Evolutionary conservation across 2,329 filamentous ascomycete species (phyloP).

Genomic region (Epichloe glyceriae): DNA sequence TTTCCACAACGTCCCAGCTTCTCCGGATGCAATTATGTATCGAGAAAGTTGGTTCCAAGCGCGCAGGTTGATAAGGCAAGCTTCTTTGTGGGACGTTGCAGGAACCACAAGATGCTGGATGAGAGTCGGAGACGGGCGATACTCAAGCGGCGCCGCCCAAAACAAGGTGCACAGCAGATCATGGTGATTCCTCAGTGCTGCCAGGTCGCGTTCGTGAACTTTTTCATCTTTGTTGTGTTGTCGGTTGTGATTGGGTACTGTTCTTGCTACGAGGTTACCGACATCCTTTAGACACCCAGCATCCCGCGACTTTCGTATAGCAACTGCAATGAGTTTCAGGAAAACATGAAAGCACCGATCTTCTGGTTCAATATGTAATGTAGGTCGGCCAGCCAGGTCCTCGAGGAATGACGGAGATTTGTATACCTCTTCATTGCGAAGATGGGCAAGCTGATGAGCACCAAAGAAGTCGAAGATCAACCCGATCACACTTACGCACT

Average conservation of each 20-base stretch:
- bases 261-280: slow-evolving; percentile 46
- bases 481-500: slow-evolving; percentile 42
- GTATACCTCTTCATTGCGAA: slow-evolving; percentile 52
- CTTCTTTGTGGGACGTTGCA: slow-evolving; percentile 50
- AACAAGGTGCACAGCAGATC: slow-evolving; percentile 54
- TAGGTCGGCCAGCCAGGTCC: slow-evolving; percentile 33
- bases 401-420: slow-evolving; percentile 49
- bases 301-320: slow-evolving; percentile 37
- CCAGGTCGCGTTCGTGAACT: slow-evolving; percentile 46
- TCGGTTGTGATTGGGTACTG: slow-evolving; percentile 52
- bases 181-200: slow-evolving; percentile 54
- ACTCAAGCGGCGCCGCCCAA: slow-evolving; percentile 45
- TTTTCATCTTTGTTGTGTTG: slow-evolving; percentile 50
- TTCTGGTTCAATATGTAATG: slow-evolving; percentile 35
- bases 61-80: slow-evolving; percentile 49
- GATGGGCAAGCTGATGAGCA: slow-evolving; percentile 44
- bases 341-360: slow-evolving; percentile 57
- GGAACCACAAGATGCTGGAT: slow-evolving; percentile 48
- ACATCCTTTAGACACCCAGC: slow-evolving; percentile 42
- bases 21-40: slow-evolving; percentile 38
- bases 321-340: slow-evolving; percentile 48
- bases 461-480: slow-evolving; percentile 57
- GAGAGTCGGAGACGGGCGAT: slow-evolving; percentile 39
- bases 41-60: slow-evolving; percentile 50
- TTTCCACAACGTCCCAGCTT: slow-evolving; percentile 35